These are phyloP conservation scores for Luvunga scandens DNA, from an alignment of 345 rosid genomes.

Conservation along the genomic window DNA sequence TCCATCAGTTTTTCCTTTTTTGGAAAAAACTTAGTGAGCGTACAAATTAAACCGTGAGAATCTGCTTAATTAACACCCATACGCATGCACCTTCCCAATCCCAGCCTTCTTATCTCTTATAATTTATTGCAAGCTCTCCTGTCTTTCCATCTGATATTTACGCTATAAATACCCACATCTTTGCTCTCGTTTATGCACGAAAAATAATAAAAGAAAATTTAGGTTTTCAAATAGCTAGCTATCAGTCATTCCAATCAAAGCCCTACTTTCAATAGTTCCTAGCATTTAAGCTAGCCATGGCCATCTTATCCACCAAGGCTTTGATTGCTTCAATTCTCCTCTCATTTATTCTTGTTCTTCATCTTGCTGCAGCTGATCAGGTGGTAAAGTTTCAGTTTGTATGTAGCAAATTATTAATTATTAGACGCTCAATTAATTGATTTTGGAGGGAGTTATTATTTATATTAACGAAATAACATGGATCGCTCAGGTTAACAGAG, in stretches of 20 bases:
- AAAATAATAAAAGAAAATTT: neutral
- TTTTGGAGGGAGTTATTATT: neutral
- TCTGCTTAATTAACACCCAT: neutral
- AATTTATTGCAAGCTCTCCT: neutral
- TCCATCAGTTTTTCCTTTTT: neutral
- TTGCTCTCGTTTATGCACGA: neutral
- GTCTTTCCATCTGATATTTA: neutral
- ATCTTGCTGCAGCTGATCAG: slow-evolving; percentile 37
- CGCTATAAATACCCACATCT: slow-evolving; percentile 21
- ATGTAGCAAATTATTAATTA: neutral
- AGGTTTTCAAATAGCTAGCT: neutral
- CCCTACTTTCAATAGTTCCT: neutral
- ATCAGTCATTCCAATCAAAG: neutral
- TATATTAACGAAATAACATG: neutral
- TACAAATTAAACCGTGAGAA: neutral
- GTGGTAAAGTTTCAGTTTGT: slow-evolving; percentile 14
- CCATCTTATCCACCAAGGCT: slow-evolving; percentile 28
- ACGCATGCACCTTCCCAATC: neutral
- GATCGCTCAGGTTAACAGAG: slow-evolving; percentile 7
- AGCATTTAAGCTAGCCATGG: slow-evolving; percentile 27
- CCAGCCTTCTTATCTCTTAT: neutral
- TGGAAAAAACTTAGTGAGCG: neutral
- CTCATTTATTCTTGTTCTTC: slow-evolving; percentile 45
- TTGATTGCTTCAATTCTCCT: slow-evolving; percentile 47
- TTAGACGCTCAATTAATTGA: neutral